phyloP scores from a whole-genome alignment of 129 eudicot genomes.

The sunflower (Helianthus annuus) region DNA sequence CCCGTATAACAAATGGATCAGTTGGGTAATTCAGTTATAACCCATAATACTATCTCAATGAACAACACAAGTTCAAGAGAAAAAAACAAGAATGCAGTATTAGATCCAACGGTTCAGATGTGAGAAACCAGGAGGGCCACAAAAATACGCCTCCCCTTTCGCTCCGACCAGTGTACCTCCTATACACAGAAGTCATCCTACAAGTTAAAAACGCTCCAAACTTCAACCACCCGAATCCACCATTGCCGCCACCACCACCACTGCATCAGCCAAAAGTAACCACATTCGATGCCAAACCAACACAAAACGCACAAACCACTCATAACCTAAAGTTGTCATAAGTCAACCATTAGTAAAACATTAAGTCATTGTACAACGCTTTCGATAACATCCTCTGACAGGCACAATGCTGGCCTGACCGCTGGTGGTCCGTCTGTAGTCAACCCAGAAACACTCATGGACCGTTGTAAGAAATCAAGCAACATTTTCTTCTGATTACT shows the following conservation, averaged over 20 bases:
- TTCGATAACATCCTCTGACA: slow-evolving; percentile 42
- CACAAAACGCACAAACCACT: slow-evolving; percentile 22
- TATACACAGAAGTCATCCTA: slow-evolving; percentile 27
- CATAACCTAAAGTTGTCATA: slow-evolving; percentile 15
- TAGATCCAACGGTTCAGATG: not conserved
- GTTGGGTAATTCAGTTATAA: not conserved
- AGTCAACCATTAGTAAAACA: slow-evolving; percentile 9
- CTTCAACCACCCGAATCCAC: not conserved
- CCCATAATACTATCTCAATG: not conserved
- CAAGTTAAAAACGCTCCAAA: slow-evolving; percentile 4
- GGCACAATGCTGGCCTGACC: slow-evolving; percentile 59
- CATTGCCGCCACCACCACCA: not conserved
- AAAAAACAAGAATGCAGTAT: not conserved
- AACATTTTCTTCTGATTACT: slow-evolving; percentile 69
- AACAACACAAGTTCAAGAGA: not conserved
- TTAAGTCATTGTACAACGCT: slow-evolving; percentile 3
- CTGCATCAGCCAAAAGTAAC: not conserved
- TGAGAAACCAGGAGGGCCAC: slow-evolving; percentile 24
- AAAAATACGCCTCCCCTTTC: slow-evolving; percentile 38
- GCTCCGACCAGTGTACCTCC: slow-evolving; percentile 9
- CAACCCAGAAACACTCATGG: slow-evolving; percentile 74
- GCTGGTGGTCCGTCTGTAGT: slow-evolving; percentile 43
- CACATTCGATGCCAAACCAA: slow-evolving; percentile 20
- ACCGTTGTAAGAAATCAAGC: slow-evolving; percentile 67
- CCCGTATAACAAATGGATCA: slow-evolving; percentile 2